These are phyloP conservation scores for Physcomitrellopsis africana DNA, from an alignment of 225 moss, liverwort and hornwort genomes.

Conservation along the genomic window DNA sequence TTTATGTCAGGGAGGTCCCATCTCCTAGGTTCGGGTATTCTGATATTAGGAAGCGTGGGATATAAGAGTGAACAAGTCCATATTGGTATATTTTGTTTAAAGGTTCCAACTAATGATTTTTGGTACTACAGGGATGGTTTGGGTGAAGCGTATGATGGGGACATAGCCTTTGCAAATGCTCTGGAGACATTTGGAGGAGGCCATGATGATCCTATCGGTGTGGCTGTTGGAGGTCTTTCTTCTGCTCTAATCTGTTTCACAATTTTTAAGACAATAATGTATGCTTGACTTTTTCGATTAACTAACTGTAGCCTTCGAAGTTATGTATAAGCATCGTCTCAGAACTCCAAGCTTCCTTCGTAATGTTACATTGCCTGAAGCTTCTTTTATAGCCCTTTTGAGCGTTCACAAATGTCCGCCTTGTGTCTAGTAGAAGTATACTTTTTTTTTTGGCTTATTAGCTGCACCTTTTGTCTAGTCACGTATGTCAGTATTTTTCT, in stretches of 20 bases:
- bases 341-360: not conserved
- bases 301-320: not conserved
- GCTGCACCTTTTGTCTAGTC: not conserved
- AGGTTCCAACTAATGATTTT: constrained; percentile 24
- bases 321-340: constrained; percentile 2
- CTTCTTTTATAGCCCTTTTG: not conserved
- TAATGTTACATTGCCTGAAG: constrained; percentile 2
- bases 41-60: constrained; percentile 10
- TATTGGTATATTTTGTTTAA: not conserved
- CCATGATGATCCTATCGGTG: constrained; percentile 92
- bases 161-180: constrained; percentile 92
- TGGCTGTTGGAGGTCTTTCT: constrained; percentile 82
- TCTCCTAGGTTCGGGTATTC: constrained; percentile 13
- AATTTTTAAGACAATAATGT: constrained; percentile 17
- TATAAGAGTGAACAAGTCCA: not conserved
- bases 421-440: not conserved
- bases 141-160: constrained; percentile 94
- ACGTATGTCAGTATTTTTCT: not conserved
- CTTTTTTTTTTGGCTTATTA: constrained; percentile 13
- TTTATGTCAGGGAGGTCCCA: constrained; percentile 3
- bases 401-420: not conserved
- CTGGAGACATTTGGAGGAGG: constrained; percentile 91
- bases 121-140: constrained; percentile 67
- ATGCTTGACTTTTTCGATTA: not conserved
- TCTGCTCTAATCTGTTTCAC: constrained; percentile 31